Evolutionary conservation across 768 basidiomycete species (phyloP).

Genomic region (Tubosaeta brunneosetosa): DNA sequence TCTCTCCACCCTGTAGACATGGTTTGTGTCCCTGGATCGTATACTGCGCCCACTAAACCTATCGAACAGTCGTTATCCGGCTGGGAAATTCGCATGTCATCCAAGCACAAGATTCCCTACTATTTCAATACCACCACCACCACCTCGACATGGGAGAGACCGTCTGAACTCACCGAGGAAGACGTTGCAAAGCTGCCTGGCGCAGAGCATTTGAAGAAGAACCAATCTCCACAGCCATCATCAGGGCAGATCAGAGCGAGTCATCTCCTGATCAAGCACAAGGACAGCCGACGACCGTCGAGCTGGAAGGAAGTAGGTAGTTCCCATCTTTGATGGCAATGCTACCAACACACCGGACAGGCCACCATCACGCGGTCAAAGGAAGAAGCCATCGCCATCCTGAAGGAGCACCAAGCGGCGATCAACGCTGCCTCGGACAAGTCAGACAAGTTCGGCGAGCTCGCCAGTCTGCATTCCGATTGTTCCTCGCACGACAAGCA

Average conservation of each 20-base stretch:
- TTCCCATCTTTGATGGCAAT: background rate
- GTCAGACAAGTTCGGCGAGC: slow-evolving; percentile 61
- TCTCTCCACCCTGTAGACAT: slow-evolving; percentile 14
- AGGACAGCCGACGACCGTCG: slow-evolving; percentile 67
- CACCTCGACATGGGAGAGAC: slow-evolving; percentile 78
- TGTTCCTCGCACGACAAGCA: slow-evolving; percentile 79
- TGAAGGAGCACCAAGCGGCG: slow-evolving; percentile 57
- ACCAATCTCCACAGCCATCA: too few relatives aligned
- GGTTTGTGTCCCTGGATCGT: slow-evolving; percentile 14
- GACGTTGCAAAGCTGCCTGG: slow-evolving; percentile 64
- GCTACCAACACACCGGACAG: slow-evolving; percentile 32
- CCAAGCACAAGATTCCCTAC: slow-evolving; percentile 73
- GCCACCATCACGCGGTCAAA: slow-evolving; percentile 77
- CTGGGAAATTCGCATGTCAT: slow-evolving; percentile 91
- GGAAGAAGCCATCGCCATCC: slow-evolving; percentile 82
- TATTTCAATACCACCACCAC: slow-evolving; percentile 75
- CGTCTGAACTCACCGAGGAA: slow-evolving; percentile 46
- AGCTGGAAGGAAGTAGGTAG: slow-evolving; percentile 78
- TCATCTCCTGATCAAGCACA: slow-evolving; percentile 92
- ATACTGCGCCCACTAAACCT: slow-evolving; percentile 9
- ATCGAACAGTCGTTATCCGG: slow-evolving; percentile 17
- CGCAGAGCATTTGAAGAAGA: slow-evolving; percentile 43
- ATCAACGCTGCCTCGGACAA: slow-evolving; percentile 46
- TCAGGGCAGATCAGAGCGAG: slow-evolving; percentile 78
- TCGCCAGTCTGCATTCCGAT: slow-evolving; percentile 79